These are phyloP conservation scores for Kwoniella dendrophila DNA, from an alignment of 768 basidiomycete species.

Conservation along the genomic window DNA sequence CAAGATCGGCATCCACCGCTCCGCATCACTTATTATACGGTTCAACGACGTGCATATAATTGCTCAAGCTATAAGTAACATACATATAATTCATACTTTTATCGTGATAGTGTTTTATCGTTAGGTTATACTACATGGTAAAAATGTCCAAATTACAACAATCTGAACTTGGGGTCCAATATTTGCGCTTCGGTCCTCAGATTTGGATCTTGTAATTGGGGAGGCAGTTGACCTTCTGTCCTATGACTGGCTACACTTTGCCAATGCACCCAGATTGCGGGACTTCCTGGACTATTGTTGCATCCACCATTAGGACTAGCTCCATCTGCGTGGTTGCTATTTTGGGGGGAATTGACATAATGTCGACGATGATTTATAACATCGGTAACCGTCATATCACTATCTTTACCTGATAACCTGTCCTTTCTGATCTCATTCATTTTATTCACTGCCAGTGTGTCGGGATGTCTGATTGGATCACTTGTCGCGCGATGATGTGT, in stretches of 20 bases:
- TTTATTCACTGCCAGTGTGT: not conserved
- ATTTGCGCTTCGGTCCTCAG: not conserved
- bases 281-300: constrained; percentile 13
- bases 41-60: too few relatives aligned
- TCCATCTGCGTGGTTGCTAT: not conserved
- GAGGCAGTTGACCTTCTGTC: not conserved
- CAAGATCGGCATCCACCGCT: not conserved
- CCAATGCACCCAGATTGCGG: constrained; percentile 8
- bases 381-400: not conserved
- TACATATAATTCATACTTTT: too few relatives aligned
- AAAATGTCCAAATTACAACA: not conserved
- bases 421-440: not conserved
- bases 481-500: not conserved
- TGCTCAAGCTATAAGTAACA: too few relatives aligned
- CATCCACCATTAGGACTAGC: constrained; percentile 5
- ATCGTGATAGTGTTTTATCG: too few relatives aligned
- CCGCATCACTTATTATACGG: too few relatives aligned
- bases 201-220: not conserved
- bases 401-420: not conserved
- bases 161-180: not conserved
- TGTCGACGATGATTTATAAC: constrained; percentile 5
- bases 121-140: too few relatives aligned
- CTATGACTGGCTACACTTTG: constrained; percentile 1
- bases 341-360: constrained; percentile 5
- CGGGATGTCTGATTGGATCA: constrained; percentile 2